These are phyloP conservation scores for Taiozyma sp. DNA, from an alignment of 1,139 yeast species.

Conservation along the genomic window DNA sequence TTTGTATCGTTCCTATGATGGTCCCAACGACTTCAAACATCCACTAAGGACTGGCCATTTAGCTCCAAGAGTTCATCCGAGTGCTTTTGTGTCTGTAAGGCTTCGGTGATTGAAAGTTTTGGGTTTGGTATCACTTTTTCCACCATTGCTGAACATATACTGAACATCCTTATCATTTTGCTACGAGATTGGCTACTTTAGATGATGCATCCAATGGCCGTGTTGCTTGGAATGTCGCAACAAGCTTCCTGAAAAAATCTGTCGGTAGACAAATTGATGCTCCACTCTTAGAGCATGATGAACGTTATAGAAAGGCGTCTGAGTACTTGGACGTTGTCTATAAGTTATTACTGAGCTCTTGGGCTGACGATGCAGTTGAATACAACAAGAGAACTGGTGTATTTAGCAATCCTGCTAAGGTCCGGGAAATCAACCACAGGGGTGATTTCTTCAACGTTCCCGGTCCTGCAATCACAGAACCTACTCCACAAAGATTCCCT, in stretches of 20 bases:
- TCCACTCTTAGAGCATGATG: constrained; percentile 37
- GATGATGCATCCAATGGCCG: constrained; percentile 34
- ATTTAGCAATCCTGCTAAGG: constrained; percentile 29
- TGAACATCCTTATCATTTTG: constrained; percentile 36
- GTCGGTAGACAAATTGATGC: constrained; percentile 29
- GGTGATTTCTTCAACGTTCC: constrained; percentile 33
- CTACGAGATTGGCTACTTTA: constrained; percentile 32
- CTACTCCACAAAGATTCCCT: constrained; percentile 33
- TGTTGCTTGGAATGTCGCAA: constrained; percentile 41
- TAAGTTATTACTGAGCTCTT: constrained; percentile 31
- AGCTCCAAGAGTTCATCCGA: constrained; percentile 33
- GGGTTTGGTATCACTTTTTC: constrained; percentile 33
- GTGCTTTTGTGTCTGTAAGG: constrained; percentile 32
- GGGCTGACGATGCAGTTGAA: constrained; percentile 32
- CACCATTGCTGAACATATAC: no score
- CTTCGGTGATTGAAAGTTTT: constrained; percentile 33
- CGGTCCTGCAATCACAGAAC: constrained; percentile 35
- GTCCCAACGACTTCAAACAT: constrained; percentile 23
- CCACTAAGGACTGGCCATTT: constrained; percentile 33
- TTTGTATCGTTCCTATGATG: constrained; percentile 30
- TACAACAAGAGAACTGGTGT: constrained; percentile 25
- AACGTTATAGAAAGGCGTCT: constrained; percentile 23
- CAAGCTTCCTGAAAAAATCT: constrained; percentile 29
- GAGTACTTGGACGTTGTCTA: constrained; percentile 32
- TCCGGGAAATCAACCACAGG: constrained; percentile 29